A percentile compares a stretch with the other conserved stretches of the same genome.
These are phyloP conservation scores for Marasmius oreades DNA, from an alignment of 1,284 basidiomycete species.

Conservation along the genomic window DNA sequence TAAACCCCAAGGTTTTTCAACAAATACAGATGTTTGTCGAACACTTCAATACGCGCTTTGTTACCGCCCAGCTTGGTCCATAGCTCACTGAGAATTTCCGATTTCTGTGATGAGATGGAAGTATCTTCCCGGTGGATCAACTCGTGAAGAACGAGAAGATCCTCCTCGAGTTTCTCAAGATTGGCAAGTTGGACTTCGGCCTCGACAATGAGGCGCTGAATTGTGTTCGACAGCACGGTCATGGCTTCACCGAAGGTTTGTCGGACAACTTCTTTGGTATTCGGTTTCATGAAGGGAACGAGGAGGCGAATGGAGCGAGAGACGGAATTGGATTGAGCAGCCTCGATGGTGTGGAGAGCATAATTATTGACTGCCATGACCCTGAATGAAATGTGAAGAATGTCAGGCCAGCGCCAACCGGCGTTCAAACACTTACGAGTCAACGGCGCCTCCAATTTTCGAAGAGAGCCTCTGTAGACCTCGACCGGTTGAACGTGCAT, in stretches of 20 bases:
- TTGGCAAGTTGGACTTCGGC: conserved; percentile 51
- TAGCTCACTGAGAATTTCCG: conserved; percentile 56
- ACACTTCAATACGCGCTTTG: conserved; percentile 37
- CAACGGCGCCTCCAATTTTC: conserved; percentile 64
- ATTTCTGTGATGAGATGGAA: conserved; percentile 38
- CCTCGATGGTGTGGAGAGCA: conserved; percentile 58
- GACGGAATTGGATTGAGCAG: conserved; percentile 35
- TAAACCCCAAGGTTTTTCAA: conserved; percentile 53
- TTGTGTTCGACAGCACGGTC: conserved; percentile 48
- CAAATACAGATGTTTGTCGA: conserved; percentile 47
- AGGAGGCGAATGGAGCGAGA: conserved; percentile 38
- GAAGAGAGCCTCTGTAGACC: conserved; percentile 56
- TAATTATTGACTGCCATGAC: conserved; percentile 70
- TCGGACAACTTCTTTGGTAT: conserved; percentile 40
- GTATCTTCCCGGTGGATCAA: conserved; percentile 54
- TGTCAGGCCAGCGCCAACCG: conserved; percentile 1
- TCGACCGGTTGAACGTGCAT: conserved; percentile 56
- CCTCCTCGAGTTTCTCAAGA: conserved; percentile 58
- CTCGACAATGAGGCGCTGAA: conserved; percentile 57
- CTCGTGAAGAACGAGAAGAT: conserved; percentile 52
- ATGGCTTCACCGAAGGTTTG: conserved; percentile 59
- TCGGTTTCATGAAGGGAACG: conserved; percentile 39
- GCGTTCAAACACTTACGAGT: conserved; percentile 43
- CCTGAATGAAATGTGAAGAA: conserved; percentile 30
- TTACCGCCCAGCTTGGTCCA: conserved; percentile 71